Base-by-base conservation (phyloP, 306 rosid genomes). In the Corylus avellana region DNA sequence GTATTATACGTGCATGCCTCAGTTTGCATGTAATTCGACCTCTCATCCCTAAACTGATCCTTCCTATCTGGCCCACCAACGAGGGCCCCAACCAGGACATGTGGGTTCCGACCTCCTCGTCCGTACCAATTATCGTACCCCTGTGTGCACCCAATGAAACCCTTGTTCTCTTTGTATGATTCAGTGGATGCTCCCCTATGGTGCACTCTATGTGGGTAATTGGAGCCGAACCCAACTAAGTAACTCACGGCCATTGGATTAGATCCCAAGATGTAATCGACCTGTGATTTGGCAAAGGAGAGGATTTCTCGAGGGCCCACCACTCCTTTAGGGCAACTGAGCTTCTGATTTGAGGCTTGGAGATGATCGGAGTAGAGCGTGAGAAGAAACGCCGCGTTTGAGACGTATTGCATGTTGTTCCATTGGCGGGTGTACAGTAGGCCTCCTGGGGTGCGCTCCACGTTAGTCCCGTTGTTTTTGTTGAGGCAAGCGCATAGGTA, bases 1-100 rank as follows among this genome's bases (percentile, higher is more conserved):
- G 90, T 89, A 64, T 90, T 94, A 63, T 94, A 92, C 42, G 96
- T 94, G 8, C 98, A 94, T n/a, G 98, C 98, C 78, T 93, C 94
- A 0, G 92, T 87, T 46, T 93, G 97, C 49, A 86, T 44, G 82
- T 59, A 93, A 86, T 91, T 93, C 48, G 61, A 2, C 53, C 97
- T 88, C 51, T 90, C 87, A 68, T 93, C 98, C 13, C 74, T 70
- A 77, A 91, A 93, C 2, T 39, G 70, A 61, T 93, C 98, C 4
- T 78, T 75, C 0, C 16, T 69, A 51, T 91, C 90, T 0, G 97
- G 98, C 62, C 98, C 98, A 63, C 98, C 98, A 13, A 93, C 95
- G 7, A 93, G 74, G 39, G 93, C 98, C 61, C 98, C 98, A 51
- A 44, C 29, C 6, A 94, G 78, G 1, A 87, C 58, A 37, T 92